Evolutionary conservation across 1,284 basidiomycete species (phyloP), one percentile per base, ranked within the genome.

Genomic region (Leccinum cinnamomeum): DNA sequence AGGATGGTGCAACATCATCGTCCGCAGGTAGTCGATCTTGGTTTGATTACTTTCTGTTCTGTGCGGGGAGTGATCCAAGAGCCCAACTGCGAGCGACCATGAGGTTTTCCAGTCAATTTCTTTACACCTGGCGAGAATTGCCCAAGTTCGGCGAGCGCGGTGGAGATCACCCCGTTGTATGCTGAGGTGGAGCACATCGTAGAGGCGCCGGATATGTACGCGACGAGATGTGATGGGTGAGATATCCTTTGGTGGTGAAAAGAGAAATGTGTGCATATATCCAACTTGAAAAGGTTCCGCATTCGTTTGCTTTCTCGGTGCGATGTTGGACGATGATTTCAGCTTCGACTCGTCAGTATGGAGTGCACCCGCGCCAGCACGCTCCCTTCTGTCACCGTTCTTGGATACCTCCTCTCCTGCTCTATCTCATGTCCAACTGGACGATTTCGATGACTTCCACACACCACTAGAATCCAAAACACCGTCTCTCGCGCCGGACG

Each of bases 111-210:
- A 94, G 67, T 90, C 79, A 8, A 94, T 79, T 77, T 95, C 94
- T 68, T 89, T 89, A 74, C 94, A 95, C 65, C 88, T 83, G n/a
- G 86, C 83, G 44, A 96, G 82, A 61, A 95, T 90, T 33, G 83
- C 79, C 91, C 92, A 97, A 8, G 90, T 90, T 64, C 85, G 81
- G 56, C 78, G 82, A 16, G 93, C 94, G 44, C 91, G 82, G 37
- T 73, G 71, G 57, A 86, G 74, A 72, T 95, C 91, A 44, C 83
- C 79, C 12, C 86, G 83, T 57, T 92, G 88, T 44, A 95, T 77
- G 68, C 83, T 89, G 48, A 92, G 76, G 59, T 94, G 86, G 14
- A 95, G 76, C 12, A 93, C 71, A 73, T 94, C 91, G 70, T 85
- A 86, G 4, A 93, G 78, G 14, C 89, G 85, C 30, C 87, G 83